Conservation (phyloP, 116 monocot species). For the Dioscorea cayenensis region DNA sequence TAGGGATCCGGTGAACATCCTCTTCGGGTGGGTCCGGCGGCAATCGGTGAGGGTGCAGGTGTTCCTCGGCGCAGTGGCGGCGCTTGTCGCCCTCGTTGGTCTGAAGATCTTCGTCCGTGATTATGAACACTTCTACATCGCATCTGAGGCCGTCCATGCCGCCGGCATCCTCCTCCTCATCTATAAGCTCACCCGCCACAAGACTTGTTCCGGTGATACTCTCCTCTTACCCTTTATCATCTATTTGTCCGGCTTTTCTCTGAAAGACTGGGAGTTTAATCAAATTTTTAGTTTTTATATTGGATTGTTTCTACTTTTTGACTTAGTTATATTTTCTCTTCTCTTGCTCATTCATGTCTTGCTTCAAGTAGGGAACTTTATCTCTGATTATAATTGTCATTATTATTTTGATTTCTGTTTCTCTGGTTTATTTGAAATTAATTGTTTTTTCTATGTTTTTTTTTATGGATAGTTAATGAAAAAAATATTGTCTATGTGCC, state of each 20-base stretch:
- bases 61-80: slow-evolving; percentile 7
- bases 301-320: no score
- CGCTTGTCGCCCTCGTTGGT: background rate
- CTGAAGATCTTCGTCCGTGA: background rate
- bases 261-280: background rate
- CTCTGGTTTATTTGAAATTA: no score
- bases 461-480: no score
- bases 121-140: background rate
- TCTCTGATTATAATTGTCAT: no score
- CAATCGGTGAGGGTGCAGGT: slow-evolving; percentile 22
- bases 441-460: no score
- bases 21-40: slow-evolving; percentile 18
- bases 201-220: background rate
- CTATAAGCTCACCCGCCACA: slow-evolving; percentile 4
- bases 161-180: slow-evolving; percentile 3
- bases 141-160: background rate
- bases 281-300: no score
- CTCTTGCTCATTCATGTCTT: no score
- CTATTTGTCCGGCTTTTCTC: background rate
- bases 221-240: background rate
- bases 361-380: no score
- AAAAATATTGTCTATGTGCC: no score
- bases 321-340: no score
- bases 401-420: no score
- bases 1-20: slow-evolving; percentile 6